Evolutionary conservation across 2,329 filamentous ascomycete species (phyloP).

Genomic region (Sporothrix pseudoabietina): DNA sequence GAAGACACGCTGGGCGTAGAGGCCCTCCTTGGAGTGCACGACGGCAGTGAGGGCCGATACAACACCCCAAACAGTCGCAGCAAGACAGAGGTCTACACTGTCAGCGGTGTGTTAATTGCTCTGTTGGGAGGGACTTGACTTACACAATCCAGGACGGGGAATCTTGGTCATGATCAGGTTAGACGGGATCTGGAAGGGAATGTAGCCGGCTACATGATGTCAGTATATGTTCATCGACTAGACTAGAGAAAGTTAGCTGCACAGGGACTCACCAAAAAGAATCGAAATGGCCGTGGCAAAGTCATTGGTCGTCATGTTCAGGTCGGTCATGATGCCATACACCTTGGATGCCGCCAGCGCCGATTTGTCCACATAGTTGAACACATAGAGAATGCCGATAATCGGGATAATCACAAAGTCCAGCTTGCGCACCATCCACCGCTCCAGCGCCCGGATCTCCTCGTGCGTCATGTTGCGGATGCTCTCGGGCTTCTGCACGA

Average conservation of each 20-base stretch:
- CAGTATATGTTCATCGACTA: neutral
- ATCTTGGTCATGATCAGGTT: slow-evolving; percentile 49
- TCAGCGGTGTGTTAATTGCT: neutral
- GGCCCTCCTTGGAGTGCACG: slow-evolving; percentile 25
- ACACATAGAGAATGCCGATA: slow-evolving; percentile 30
- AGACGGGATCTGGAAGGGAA: slow-evolving; percentile 62
- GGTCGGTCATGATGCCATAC: slow-evolving; percentile 31
- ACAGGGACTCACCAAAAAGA: slow-evolving; percentile 51
- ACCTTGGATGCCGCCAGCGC: slow-evolving; percentile 33
- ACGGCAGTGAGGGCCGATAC: slow-evolving; percentile 18
- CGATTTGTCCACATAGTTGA: slow-evolving; percentile 34
- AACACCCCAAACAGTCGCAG: slow-evolving; percentile 29
- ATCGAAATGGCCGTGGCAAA: slow-evolving; percentile 62
- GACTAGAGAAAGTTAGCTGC: too few relatives aligned
- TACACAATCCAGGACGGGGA: slow-evolving; percentile 28
- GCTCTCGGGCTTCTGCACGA: neutral
- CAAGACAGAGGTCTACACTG: slow-evolving; percentile 20
- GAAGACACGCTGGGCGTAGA: slow-evolving; percentile 34
- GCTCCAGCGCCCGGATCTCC: neutral
- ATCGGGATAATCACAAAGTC: slow-evolving; percentile 31
- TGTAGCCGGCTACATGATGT: slow-evolving; percentile 53
- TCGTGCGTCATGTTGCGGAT: neutral
- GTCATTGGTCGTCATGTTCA: slow-evolving; percentile 45
- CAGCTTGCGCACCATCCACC: slow-evolving; percentile 33
- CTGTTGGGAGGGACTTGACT: neutral